A percentile compares a stretch with the other conserved stretches of the same genome.
These are phyloP conservation scores for Botrytis byssoidea DNA, from an alignment of 2,329 filamentous ascomycete species.

Conservation along the genomic window DNA sequence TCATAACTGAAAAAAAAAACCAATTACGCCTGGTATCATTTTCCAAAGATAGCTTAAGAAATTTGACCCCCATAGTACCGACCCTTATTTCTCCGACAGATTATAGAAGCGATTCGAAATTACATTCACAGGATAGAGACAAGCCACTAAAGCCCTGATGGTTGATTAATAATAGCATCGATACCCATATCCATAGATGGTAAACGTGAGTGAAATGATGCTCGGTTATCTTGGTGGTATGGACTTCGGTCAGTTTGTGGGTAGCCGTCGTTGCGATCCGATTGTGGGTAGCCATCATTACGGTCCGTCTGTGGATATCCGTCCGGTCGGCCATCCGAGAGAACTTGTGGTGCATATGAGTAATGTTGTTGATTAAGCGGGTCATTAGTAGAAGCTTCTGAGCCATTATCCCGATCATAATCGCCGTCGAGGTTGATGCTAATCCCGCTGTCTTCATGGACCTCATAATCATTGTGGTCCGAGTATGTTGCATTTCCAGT, in stretches of 20 bases:
- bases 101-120: conserved; percentile 6
- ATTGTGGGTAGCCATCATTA: conserved; percentile 14
- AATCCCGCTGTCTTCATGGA: conserved; percentile 63
- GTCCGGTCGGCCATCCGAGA: conserved; percentile 15
- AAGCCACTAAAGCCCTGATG: conserved; percentile 29
- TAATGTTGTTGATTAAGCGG: conserved; percentile 19
- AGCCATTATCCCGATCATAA: conserved; percentile 30
- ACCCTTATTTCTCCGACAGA: background rate
- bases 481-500: conserved; percentile 4
- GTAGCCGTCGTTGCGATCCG: conserved; percentile 13
- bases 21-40: conserved; percentile 16
- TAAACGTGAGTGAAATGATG: conserved; percentile 39
- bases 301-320: conserved; percentile 19
- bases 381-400: conserved; percentile 22
- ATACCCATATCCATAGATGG: conserved; percentile 62
- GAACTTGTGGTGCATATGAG: conserved; percentile 18
- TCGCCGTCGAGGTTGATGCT: conserved; percentile 56
- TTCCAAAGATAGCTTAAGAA: conserved; percentile 9
- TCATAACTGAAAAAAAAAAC: background rate
- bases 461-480: conserved; percentile 14
- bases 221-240: conserved; percentile 10
- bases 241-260: background rate
- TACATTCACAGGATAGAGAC: background rate
- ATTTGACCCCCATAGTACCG: background rate
- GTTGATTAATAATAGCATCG: conserved; percentile 56